Conservation (phyloP, 148 eudicot genomes). For the Amaranthus hypochondriacus region DNA sequence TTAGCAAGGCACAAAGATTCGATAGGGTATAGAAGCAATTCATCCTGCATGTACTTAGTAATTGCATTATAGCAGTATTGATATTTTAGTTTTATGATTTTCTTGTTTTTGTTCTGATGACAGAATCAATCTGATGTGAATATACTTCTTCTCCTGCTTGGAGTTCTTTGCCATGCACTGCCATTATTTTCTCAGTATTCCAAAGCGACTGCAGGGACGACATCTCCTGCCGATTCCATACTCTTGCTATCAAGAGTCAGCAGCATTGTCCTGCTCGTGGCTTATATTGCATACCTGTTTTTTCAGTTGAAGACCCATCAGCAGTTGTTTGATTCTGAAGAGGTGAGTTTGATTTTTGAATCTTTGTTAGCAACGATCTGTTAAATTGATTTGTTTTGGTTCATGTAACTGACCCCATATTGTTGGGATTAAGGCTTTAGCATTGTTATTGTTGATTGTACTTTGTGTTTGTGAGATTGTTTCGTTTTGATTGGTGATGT, state of each 20-base stretch:
- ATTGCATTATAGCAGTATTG: neutral
- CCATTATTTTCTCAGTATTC: constrained; percentile 46
- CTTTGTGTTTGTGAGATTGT: too few relatives aligned
- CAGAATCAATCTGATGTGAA: constrained; percentile 65
- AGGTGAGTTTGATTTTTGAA: constrained; percentile 27
- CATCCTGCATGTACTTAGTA: neutral
- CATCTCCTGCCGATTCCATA: constrained; percentile 21
- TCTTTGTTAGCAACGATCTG: too few relatives aligned
- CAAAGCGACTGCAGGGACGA: constrained; percentile 15
- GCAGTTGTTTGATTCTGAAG: constrained; percentile 37
- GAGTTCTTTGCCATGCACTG: constrained; percentile 55
- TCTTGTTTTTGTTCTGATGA: constrained; percentile 5
- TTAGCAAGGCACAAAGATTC: constrained; percentile 56
- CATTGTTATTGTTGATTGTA: too few relatives aligned
- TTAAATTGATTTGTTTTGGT: too few relatives aligned
- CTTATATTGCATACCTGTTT: constrained; percentile 62
- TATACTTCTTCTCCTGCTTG: constrained; percentile 49
- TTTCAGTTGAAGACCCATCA: constrained; percentile 63
- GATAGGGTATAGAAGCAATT: constrained; percentile 43
- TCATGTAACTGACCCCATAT: too few relatives aligned
- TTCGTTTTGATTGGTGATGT: neutral
- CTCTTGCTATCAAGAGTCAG: constrained; percentile 65
- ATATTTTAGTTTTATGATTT: neutral
- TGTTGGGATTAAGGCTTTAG: too few relatives aligned
- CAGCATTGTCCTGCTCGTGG: constrained; percentile 60